Evolutionary conservation across 179 eudicot genomes (phyloP).

Genomic region (Vitellaria paradoxa): DNA sequence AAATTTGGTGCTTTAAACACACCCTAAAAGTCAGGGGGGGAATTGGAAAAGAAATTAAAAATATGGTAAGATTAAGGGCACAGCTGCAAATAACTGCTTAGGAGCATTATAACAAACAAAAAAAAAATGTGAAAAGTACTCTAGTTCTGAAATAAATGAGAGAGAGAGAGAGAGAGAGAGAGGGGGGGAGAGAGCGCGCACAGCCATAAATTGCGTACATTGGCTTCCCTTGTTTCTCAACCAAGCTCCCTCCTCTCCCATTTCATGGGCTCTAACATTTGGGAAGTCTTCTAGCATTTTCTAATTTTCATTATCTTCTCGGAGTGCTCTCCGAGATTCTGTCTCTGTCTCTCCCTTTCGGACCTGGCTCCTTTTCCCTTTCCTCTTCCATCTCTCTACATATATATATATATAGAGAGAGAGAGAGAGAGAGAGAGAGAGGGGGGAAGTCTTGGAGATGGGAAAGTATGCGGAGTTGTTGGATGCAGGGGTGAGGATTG

Average conservation of each 20-base stretch:
- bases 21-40: too few species aligned
- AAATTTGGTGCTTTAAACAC: too few species aligned
- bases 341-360: background rate
- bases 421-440: background rate
- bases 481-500: constrained; percentile 47
- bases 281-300: constrained; percentile 14
- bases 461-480: constrained; percentile 51
- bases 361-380: background rate
- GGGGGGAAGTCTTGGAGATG: constrained; percentile 24
- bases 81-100: too few species aligned
- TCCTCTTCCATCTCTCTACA: background rate
- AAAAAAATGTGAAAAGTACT: too few species aligned
- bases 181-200: background rate
- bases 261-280: constrained; percentile 16
- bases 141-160: background rate
- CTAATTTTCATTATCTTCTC: too few species aligned
- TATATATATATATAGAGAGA: background rate
- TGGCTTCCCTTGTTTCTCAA: background rate
- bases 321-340: too few species aligned
- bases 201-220: constrained; percentile 9
- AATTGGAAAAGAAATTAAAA: too few species aligned
- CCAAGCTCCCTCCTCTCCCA: background rate
- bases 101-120: too few species aligned
- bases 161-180: background rate
- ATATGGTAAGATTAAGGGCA: too few species aligned